phyloP scores from a whole-genome alignment of 371 early-diverging fungal genomes.

The Mucor saturninus region DNA sequence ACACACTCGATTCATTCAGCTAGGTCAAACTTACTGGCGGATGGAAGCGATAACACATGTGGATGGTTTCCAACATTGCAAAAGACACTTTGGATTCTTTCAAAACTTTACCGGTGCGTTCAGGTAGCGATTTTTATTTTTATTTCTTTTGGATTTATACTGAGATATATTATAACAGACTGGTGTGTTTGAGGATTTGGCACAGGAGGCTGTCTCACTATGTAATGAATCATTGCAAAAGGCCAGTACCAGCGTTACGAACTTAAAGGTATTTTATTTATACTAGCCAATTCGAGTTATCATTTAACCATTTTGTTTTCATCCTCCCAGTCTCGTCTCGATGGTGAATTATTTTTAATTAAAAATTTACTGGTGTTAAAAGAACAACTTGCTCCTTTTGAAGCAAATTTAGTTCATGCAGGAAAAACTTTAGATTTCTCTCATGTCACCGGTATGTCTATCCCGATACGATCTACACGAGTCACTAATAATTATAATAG shows the following conservation, averaged over 20 bases:
- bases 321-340: slow-evolving; percentile 55
- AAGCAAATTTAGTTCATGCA: slow-evolving; percentile 71
- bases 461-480: too few relatives aligned
- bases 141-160: not conserved
- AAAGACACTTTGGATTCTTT: slow-evolving; percentile 77
- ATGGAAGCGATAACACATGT: slow-evolving; percentile 47
- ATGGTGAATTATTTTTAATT: slow-evolving; percentile 80
- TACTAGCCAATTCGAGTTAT: not conserved
- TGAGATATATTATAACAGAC: slow-evolving; percentile 35
- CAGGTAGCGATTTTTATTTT: slow-evolving; percentile 44
- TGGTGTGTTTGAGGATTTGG: slow-evolving; percentile 80
- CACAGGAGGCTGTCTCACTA: slow-evolving; percentile 80
- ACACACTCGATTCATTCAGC: slow-evolving; percentile 40
- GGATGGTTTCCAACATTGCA: slow-evolving; percentile 86
- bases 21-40: slow-evolving; percentile 28
- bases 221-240: slow-evolving; percentile 66
- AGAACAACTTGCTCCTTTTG: slow-evolving; percentile 81
- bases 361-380: slow-evolving; percentile 82
- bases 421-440: slow-evolving; percentile 75
- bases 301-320: too few relatives aligned
- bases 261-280: slow-evolving; percentile 32
- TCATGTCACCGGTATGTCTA: slow-evolving; percentile 52
- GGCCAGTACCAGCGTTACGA: slow-evolving; percentile 53
- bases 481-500: slow-evolving; percentile 5
- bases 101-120: slow-evolving; percentile 79